Percentiles rank a stretch among this genome's conserved stretches.
These are phyloP conservation scores for Phytophthora pseudosyringae DNA, from an alignment of 352 stramenopile genomes.

Conservation along the genomic window DNA sequence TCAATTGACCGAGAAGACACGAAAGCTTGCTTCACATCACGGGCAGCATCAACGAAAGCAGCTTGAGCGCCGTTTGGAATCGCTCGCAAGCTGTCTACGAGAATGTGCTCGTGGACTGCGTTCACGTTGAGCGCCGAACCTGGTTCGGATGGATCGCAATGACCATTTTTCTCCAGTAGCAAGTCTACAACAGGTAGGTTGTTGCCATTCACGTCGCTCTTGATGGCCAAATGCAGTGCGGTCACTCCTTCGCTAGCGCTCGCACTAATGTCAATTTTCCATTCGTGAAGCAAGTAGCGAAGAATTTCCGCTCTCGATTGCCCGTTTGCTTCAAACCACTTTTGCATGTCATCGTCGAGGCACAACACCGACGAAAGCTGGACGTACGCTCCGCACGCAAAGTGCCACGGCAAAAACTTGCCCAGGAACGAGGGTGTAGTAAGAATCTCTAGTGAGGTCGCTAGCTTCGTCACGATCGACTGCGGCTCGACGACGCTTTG, in stretches of 20 bases:
- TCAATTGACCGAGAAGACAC: constrained; percentile 53
- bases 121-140: constrained; percentile 38
- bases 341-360: constrained; percentile 58
- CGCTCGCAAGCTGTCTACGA: constrained; percentile 51
- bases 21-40: constrained; percentile 40
- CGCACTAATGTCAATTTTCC: constrained; percentile 41
- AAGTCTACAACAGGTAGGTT: constrained; percentile 61
- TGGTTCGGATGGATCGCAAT: constrained; percentile 1
- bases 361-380: constrained; percentile 45
- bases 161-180: constrained; percentile 33
- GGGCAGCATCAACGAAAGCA: constrained; percentile 9
- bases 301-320: constrained; percentile 49
- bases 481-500: constrained; percentile 38
- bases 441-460: constrained; percentile 44
- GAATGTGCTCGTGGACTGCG: constrained; percentile 58
- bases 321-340: constrained; percentile 48
- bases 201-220: constrained; percentile 53
- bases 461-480: constrained; percentile 45
- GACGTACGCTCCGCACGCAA: constrained; percentile 62
- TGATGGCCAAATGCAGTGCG: constrained; percentile 53
- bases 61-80: constrained; percentile 44
- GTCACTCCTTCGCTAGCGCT: constrained; percentile 44
- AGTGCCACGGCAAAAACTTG: constrained; percentile 63
- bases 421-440: constrained; percentile 32
- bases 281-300: constrained; percentile 37